Conservation (phyloP, 768 basidiomycete species). For the Hysterangium stoloniferum region DNA sequence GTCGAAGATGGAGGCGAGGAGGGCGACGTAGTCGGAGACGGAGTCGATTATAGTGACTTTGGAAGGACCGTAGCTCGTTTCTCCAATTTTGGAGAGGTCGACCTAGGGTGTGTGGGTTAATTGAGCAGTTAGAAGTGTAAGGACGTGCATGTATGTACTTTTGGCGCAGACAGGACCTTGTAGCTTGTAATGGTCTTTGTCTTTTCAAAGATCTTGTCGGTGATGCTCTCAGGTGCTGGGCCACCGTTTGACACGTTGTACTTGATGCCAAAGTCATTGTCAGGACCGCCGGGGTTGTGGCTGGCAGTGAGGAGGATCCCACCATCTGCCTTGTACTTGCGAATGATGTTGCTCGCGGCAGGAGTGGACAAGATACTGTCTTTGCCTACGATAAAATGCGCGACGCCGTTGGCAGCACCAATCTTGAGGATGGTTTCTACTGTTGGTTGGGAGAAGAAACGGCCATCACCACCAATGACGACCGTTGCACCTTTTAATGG, state of each 20-base stretch:
- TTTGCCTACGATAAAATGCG: constrained; percentile 87
- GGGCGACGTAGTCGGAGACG: constrained; percentile 76
- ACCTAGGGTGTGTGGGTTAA: constrained; percentile 41
- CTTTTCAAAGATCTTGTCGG: constrained; percentile 90
- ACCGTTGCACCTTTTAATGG: constrained; percentile 71
- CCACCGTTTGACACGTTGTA: constrained; percentile 98
- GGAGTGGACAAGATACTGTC: constrained; percentile 93
- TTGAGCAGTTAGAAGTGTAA: constrained; percentile 1
- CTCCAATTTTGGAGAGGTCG: constrained; percentile 75
- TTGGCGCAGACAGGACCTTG: constrained; percentile 70
- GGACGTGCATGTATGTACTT: constrained; percentile 39
- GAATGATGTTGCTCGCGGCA: constrained; percentile 91
- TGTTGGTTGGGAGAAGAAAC: constrained; percentile 79
- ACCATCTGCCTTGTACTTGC: constrained; percentile 93
- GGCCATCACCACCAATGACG: constrained; percentile 96
- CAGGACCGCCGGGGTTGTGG: constrained; percentile 98
- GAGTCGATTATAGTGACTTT: constrained; percentile 91
- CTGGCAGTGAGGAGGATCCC: constrained; percentile 95
- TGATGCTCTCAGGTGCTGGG: constrained; percentile 92
- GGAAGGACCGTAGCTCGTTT: constrained; percentile 68
- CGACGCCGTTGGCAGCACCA: constrained; percentile 89
- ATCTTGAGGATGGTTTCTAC: constrained; percentile 91
- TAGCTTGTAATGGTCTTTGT: constrained; percentile 83
- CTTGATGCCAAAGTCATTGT: constrained; percentile 98
- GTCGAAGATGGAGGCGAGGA: constrained; percentile 89